A percentile compares a stretch with the other conserved stretches of the same genome.
Conservation (phyloP, 2,329 filamentous ascomycete species). For the Bipolaris victoriae region DNA sequence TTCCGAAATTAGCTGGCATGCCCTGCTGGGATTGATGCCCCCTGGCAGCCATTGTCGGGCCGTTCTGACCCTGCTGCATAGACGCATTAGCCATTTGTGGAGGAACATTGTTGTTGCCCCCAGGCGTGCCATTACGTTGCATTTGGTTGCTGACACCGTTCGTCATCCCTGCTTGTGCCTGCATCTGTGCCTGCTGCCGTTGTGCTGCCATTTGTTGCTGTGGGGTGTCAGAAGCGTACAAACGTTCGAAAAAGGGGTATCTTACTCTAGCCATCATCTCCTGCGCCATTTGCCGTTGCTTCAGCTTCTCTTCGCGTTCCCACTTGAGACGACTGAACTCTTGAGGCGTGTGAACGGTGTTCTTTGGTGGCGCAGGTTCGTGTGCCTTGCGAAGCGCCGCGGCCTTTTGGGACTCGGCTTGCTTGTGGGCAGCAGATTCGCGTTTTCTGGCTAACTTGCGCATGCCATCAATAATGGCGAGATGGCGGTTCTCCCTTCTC, state of each 20-base stretch:
- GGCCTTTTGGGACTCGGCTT: slow-evolving; percentile 73
- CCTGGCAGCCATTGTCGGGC: slow-evolving; percentile 42
- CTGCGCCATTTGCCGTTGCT: slow-evolving; percentile 63
- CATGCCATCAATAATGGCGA: slow-evolving; percentile 92
- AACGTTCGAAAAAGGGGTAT: neutral
- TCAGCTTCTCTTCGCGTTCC: slow-evolving; percentile 76
- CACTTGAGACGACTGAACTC: slow-evolving; percentile 90
- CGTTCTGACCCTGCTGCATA: slow-evolving; percentile 40
- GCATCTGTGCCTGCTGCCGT: slow-evolving; percentile 48
- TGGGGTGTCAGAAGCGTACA: slow-evolving; percentile 18
- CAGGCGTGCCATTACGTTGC: slow-evolving; percentile 52
- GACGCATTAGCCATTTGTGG: slow-evolving; percentile 39
- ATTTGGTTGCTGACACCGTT: slow-evolving; percentile 48
- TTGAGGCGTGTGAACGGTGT: slow-evolving; percentile 74
- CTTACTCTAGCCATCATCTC: slow-evolving; percentile 58
- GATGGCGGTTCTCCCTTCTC: slow-evolving; percentile 81
- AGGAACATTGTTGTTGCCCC: slow-evolving; percentile 38
- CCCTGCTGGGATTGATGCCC: slow-evolving; percentile 49
- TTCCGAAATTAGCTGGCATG: slow-evolving; percentile 56
- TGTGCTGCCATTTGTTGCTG: slow-evolving; percentile 47
- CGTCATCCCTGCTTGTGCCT: slow-evolving; percentile 47
- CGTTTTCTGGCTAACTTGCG: slow-evolving; percentile 93
- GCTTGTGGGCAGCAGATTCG: slow-evolving; percentile 83
- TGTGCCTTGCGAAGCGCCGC: slow-evolving; percentile 83
- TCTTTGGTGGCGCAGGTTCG: slow-evolving; percentile 67